phyloP scores from a whole-genome alignment of 192 early-diverging fungal species.

The Podila verticillata region DNA sequence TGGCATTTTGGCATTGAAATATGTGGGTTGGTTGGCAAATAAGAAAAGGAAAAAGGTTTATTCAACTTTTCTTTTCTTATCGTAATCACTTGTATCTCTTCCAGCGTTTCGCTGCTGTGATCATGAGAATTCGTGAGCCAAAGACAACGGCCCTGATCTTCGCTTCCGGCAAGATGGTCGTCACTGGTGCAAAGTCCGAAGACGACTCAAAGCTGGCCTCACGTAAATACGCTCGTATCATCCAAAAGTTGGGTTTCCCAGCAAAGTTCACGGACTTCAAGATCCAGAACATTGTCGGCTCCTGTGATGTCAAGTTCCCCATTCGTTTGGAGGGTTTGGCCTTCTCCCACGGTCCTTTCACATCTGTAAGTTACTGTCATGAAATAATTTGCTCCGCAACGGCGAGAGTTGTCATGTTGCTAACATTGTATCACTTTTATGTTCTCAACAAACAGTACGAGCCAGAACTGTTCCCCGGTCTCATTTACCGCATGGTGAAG shows the following conservation, averaged over 20 bases:
- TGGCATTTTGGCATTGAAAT: neutral
- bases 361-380: conserved; percentile 68
- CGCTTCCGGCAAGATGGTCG: conserved; percentile 99
- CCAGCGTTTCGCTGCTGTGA: conserved; percentile 99
- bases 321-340: conserved; percentile 98
- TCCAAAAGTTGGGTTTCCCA: conserved; percentile 97
- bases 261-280: conserved; percentile 99
- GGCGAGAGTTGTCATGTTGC: neutral
- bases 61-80: conserved; percentile 33
- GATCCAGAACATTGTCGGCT: conserved; percentile 99
- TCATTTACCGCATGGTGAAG: conserved; percentile 99
- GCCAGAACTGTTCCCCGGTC: conserved; percentile 98
- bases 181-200: conserved; percentile 97
- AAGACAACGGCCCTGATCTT: conserved; percentile 99
- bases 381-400: neutral
- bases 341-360: conserved; percentile 92
- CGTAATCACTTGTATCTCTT: conserved; percentile 22
- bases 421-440: neutral
- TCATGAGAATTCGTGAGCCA: conserved; percentile 99
- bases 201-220: conserved; percentile 97
- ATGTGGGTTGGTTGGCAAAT: neutral
- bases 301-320: conserved; percentile 99
- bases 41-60: conserved; percentile 14
- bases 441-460: conserved; percentile 77
- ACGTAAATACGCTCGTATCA: conserved; percentile 98